phyloP scores from a whole-genome alignment of 208 protist species.

The Acanthamoeba royreba region DNA sequence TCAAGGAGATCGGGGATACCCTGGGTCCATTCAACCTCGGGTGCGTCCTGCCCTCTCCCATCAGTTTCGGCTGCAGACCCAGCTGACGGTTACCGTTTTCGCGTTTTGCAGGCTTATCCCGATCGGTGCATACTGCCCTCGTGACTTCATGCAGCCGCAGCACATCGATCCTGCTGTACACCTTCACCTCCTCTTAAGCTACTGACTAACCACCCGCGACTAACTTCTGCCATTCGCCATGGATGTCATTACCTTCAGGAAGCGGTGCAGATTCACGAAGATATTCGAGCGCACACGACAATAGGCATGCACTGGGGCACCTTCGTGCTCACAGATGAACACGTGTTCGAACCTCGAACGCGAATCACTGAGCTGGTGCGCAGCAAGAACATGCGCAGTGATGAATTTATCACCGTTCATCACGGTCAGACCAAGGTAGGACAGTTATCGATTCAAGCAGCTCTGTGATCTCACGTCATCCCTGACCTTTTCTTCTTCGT shows the following conservation, averaged over 20 bases:
- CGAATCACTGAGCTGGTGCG: background rate
- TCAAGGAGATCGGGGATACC: slow-evolving; percentile 32
- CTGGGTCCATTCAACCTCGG: slow-evolving; percentile 7
- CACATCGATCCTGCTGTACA: slow-evolving; percentile 54
- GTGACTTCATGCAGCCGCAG: slow-evolving; percentile 58
- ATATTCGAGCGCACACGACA: slow-evolving; percentile 40
- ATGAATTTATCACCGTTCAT: background rate
- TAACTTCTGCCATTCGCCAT: too few relatives aligned
- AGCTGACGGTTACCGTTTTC: too few relatives aligned
- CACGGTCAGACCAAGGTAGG: slow-evolving; percentile 25
- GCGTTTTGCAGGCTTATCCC: slow-evolving; percentile 46
- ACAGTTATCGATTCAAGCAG: too few relatives aligned
- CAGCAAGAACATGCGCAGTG: background rate
- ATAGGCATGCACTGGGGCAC: slow-evolving; percentile 68
- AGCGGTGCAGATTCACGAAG: slow-evolving; percentile 54
- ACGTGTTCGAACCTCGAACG: background rate
- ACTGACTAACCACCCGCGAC: too few relatives aligned
- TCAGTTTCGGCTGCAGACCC: background rate
- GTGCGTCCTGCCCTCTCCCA: background rate
- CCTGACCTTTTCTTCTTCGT: too few relatives aligned
- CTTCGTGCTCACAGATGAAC: slow-evolving; percentile 58
- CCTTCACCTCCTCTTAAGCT: too few relatives aligned
- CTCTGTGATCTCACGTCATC: too few relatives aligned
- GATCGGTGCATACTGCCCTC: slow-evolving; percentile 61
- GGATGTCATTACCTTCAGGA: background rate